A percentile compares a stretch with the other conserved stretches of the same genome.
These are phyloP conservation scores for Boletus pseudopeckii DNA, from an alignment of 768 basidiomycete species.

Conservation along the genomic window DNA sequence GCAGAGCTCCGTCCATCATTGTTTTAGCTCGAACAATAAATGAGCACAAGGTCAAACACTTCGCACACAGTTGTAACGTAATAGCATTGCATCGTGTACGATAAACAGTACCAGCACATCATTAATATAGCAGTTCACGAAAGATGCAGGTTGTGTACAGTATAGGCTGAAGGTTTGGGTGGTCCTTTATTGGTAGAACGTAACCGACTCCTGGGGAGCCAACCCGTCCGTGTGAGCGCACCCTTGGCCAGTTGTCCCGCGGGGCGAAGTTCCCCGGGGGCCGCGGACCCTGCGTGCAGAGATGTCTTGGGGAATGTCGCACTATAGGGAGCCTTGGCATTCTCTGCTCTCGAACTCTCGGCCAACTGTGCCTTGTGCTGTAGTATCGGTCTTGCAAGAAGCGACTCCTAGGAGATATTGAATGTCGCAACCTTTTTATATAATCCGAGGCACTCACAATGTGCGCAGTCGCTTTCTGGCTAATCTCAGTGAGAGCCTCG, in stretches of 20 bases:
- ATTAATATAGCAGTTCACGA: conserved; percentile 11
- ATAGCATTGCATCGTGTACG: not conserved
- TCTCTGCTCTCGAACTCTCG: conserved; percentile 32
- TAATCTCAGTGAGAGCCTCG: conserved; percentile 46
- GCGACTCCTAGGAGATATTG: conserved; percentile 48
- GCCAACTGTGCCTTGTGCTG: conserved; percentile 41
- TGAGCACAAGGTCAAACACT: not conserved
- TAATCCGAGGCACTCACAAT: conserved; percentile 48
- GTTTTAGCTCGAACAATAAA: conserved; percentile 15
- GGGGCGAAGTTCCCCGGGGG: conserved; percentile 55
- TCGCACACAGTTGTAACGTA: conserved; percentile 6
- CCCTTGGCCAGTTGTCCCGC: conserved; percentile 56
- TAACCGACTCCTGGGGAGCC: conserved; percentile 23
- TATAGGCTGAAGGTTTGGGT: conserved; percentile 18
- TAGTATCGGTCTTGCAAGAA: conserved; percentile 63
- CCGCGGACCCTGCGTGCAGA: conserved; percentile 50
- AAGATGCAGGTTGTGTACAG: conserved; percentile 18
- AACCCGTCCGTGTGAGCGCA: conserved; percentile 37
- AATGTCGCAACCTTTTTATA: not conserved
- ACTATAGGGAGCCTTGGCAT: conserved; percentile 20
- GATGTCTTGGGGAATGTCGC: conserved; percentile 23
- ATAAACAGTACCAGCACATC: not conserved
- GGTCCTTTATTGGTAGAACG: conserved; percentile 7
- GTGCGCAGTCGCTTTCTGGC: conserved; percentile 57
- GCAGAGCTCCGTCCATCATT: conserved; percentile 1